A percentile compares a stretch with the other conserved stretches of the same genome.
Evolutionary conservation across 768 basidiomycete genomes (phyloP).

Genomic region (Hortiboletus flavorubellus): DNA sequence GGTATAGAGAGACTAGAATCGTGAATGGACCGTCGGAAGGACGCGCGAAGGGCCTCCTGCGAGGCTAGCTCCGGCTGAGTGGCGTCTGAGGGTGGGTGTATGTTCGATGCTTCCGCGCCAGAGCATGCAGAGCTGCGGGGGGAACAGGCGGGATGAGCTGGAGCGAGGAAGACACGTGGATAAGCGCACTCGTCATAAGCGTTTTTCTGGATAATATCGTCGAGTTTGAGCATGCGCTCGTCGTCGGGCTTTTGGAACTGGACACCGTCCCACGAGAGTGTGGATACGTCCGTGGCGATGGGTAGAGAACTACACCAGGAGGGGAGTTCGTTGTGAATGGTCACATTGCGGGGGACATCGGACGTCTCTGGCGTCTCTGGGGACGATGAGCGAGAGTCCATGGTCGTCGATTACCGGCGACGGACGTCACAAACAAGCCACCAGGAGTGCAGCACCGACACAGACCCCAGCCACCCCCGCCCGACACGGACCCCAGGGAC

Average conservation of each 20-base stretch:
- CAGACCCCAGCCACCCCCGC: conserved; percentile 5
- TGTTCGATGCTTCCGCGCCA: conserved; percentile 16
- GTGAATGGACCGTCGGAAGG: conserved; percentile 27
- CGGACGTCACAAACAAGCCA: background rate
- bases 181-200: conserved; percentile 70
- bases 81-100: conserved; percentile 25
- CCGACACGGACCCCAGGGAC: conserved; percentile 13
- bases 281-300: conserved; percentile 38
- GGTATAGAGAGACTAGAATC: conserved; percentile 33
- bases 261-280: conserved; percentile 45
- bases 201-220: conserved; percentile 71
- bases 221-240: conserved; percentile 58
- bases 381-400: conserved; percentile 67
- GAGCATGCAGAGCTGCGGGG: conserved; percentile 20
- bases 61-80: conserved; percentile 34
- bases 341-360: conserved; percentile 48
- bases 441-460: background rate
- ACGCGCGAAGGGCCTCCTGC: conserved; percentile 32
- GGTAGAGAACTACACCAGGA: conserved; percentile 58
- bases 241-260: conserved; percentile 46
- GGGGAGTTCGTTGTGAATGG: conserved; percentile 48
- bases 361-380: conserved; percentile 66
- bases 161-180: conserved; percentile 5
- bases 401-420: conserved; percentile 53
- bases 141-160: background rate